Conservation (phyloP, 1,139 yeast species). For the Suhomyces ambrosiae region DNA sequence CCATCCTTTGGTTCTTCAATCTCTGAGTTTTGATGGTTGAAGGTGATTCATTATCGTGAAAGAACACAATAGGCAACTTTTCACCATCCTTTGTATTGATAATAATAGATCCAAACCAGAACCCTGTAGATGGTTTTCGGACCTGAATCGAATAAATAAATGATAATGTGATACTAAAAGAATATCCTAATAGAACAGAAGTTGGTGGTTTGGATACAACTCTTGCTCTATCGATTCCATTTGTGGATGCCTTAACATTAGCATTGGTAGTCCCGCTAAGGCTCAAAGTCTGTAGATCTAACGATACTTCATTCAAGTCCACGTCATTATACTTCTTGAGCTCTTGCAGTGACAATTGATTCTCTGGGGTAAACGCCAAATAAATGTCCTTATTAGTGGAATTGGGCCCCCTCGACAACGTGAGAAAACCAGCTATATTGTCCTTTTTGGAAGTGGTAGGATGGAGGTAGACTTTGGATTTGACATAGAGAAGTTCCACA, state of each 20-base stretch:
- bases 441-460: constrained; percentile 74
- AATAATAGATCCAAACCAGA: constrained; percentile 90
- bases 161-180: constrained; percentile 62
- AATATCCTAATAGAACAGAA: constrained; percentile 59
- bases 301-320: constrained; percentile 44
- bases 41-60: constrained; percentile 86
- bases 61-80: constrained; percentile 77
- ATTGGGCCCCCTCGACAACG: constrained; percentile 60
- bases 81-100: constrained; percentile 72
- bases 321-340: constrained; percentile 50
- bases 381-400: constrained; percentile 58
- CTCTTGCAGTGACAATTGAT: constrained; percentile 51
- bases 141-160: constrained; percentile 78
- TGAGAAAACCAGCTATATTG: constrained; percentile 75
- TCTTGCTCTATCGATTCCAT: constrained; percentile 14
- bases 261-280: constrained; percentile 15
- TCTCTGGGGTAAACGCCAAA: constrained; percentile 79
- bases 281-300: constrained; percentile 23
- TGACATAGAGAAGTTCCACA: constrained; percentile 52
- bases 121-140: constrained; percentile 79
- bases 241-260: neutral
- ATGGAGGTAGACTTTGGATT: constrained; percentile 78
- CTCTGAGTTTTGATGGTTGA: constrained; percentile 67
- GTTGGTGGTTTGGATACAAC: constrained; percentile 54
- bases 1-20: constrained; percentile 63